Evolutionary conservation across 23 red algal species (phyloP), one percentile per base, ranked within the genome.

Genomic region (Agarophyton chilense): DNA sequence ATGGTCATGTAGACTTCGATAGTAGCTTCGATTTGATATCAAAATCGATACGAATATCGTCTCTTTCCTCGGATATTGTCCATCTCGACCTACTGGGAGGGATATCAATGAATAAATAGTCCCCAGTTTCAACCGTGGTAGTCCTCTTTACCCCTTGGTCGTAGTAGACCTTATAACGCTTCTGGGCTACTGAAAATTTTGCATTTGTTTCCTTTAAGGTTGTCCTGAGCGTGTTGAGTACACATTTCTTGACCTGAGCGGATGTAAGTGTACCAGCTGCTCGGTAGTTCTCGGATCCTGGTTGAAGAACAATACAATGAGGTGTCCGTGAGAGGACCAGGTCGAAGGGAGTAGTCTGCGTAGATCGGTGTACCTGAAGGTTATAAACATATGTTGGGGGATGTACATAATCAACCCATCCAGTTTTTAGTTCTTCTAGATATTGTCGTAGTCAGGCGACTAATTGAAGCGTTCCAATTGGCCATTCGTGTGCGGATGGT

Each of bases 391-490:
- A 60, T 0, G 86, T 90, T 25, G 79, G 22, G 10, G 43, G 36
- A 0, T 65, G 0, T 4, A 57, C 0, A n/a, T 77, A 33, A n/a
- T 50, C 58, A 44, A 52, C 72, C 86, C 51, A 90, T 8, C 55
- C 35, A 7, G 52, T 71, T 10, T 79, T 52, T 3, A 64, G 32
- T 35, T 90, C 86, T 4, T 58, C 86, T 1, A 90, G 32, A 43
- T 90, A 90, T 6, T 77, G 24, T 21, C 2, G 68, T 8, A 90
- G 55, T 3, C 14, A 10, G 11, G n/a, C 18, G n/a, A 79, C 72
- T 19, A 90, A 1, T 65, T 90, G 55, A 78, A 79, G 8, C 86
- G 44, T 64, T 79, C 72, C n/a, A 78, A 50, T 13, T 78, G 86
- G 16, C 72, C 72, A 53, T 79, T 77, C 17, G 72, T 52, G 17